Percentiles rank a stretch among this genome's conserved stretches.
Evolutionary conservation across 805 yeast genomes (phyloP).

Genomic region (Scheffersomyces ergatensis): DNA sequence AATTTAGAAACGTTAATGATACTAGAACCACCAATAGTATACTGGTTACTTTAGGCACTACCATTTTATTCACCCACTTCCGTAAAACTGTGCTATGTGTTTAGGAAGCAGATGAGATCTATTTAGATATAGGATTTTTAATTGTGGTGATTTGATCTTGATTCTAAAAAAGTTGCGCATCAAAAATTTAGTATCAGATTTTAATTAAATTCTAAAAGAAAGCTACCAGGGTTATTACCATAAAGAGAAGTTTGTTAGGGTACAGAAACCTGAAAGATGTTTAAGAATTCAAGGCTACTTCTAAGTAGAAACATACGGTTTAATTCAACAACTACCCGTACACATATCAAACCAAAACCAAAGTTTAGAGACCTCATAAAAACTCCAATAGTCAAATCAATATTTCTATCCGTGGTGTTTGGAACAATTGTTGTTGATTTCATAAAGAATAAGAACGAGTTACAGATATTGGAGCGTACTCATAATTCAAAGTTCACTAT

Average conservation of each 20-base stretch:
- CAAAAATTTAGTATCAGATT: no score
- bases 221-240: no score
- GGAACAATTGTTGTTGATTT: conserved; percentile 49
- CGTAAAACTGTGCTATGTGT: no score
- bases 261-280: neutral
- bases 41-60: conserved; percentile 31
- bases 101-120: no score
- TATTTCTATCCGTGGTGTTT: conserved; percentile 34
- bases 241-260: neutral
- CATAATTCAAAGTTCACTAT: conserved; percentile 35
- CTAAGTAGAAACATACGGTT: neutral
- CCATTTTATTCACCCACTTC: conserved; percentile 27
- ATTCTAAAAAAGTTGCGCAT: no score
- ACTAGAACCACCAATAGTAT: conserved; percentile 31
- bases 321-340: conserved; percentile 7
- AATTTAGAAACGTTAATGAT: conserved; percentile 30
- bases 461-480: conserved; percentile 40
- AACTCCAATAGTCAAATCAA: conserved; percentile 36
- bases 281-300: neutral
- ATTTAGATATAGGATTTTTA: no score
- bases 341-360: conserved; percentile 13
- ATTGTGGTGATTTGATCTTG: no score
- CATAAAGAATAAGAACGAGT: conserved; percentile 41
- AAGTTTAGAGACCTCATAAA: conserved; percentile 25
- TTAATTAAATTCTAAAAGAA: no score